Base-by-base conservation (phyloP, 306 rosid genomes). In the Leucaena leucocephala region DNA sequence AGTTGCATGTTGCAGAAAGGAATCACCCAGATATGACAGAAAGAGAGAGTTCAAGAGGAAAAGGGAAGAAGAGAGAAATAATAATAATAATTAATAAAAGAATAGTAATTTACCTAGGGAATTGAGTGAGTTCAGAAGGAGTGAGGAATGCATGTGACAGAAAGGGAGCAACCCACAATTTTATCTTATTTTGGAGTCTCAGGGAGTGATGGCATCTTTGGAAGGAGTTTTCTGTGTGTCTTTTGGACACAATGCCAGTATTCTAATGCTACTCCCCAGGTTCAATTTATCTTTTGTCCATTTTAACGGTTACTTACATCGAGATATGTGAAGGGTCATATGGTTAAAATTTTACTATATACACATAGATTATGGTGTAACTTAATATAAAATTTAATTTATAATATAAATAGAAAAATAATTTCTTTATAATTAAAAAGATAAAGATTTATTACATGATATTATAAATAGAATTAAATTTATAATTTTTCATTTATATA, bases 161-260 rank as follows among this genome's bases (percentile, higher is more conserved):
- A 27, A 22, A 27, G 16, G 66, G 17, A 3, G 39, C 38, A 42
- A 38, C 61, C 62, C 81, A 76, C 75, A 75, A 75, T 8, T 74
- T 79, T 79, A 86, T 75, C 71, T 68, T 19, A 19, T 55, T 19
- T 55, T 55, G 62, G 62, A 9, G 13, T 19, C 15, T 72, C 71
- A 38, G 61, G 76, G 81, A 77, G 81, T 76, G 89, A 75, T 81
- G 79, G 89, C 86, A 88, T 88, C 91, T 81, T 83, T 58, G 83
- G 84, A 78, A 73, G 66, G 72, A 48, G 90, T 80, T 86, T 1
- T 82, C 16, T 58, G 17, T 50, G 79, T 19, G 22, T 54, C 16
- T 16, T 44, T 79, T 22, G 43, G 86, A 54, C 68, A 78, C 68
- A 78, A 36, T n/a, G 43, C 76, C 80, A 52, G 69, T 67, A 75